Conservation (phyloP, 257 asterid genomes). For the Gentiana macrophylla region DNA sequence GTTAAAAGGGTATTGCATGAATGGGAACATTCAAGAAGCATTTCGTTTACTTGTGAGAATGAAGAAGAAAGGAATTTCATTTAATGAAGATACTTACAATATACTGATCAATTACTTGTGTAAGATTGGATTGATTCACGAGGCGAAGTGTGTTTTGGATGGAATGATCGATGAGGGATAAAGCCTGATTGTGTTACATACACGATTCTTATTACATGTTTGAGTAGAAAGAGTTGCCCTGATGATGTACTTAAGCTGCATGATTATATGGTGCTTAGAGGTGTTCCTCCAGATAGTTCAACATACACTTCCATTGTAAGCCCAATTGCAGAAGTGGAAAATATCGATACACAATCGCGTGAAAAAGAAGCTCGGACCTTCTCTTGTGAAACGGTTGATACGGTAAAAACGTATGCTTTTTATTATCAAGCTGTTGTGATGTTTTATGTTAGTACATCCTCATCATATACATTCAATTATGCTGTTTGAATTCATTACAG, state of each 20-base stretch:
- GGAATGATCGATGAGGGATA: constrained; percentile 32
- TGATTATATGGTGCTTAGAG: constrained; percentile 43
- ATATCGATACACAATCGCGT: too few species aligned
- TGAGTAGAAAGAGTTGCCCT: constrained; percentile 20
- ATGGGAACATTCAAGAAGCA: constrained; percentile 36
- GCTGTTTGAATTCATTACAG: too few species aligned
- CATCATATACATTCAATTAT: too few species aligned
- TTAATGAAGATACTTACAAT: constrained; percentile 45
- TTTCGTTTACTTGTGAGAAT: constrained; percentile 32
- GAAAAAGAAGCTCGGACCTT: too few species aligned
- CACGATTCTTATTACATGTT: constrained; percentile 36
- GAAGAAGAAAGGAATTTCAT: constrained; percentile 38
- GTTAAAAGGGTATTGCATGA: constrained; percentile 43
- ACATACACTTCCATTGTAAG: constrained; percentile 36
- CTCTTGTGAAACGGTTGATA: too few species aligned
- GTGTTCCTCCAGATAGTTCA: constrained; percentile 31
- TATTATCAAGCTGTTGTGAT: too few species aligned
- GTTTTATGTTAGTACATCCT: too few species aligned
- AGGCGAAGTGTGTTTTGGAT: constrained; percentile 37
- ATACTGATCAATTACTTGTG: constrained; percentile 48
- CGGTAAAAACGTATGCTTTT: too few species aligned
- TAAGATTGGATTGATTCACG: constrained; percentile 40
- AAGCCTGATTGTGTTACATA: constrained; percentile 48
- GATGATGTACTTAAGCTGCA: constrained; percentile 51
- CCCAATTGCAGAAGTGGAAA: constrained; percentile 20